These are phyloP conservation scores for Phytophthora gonapodyides DNA, from an alignment of 352 stramenopile genomes.

Conservation along the genomic window DNA sequence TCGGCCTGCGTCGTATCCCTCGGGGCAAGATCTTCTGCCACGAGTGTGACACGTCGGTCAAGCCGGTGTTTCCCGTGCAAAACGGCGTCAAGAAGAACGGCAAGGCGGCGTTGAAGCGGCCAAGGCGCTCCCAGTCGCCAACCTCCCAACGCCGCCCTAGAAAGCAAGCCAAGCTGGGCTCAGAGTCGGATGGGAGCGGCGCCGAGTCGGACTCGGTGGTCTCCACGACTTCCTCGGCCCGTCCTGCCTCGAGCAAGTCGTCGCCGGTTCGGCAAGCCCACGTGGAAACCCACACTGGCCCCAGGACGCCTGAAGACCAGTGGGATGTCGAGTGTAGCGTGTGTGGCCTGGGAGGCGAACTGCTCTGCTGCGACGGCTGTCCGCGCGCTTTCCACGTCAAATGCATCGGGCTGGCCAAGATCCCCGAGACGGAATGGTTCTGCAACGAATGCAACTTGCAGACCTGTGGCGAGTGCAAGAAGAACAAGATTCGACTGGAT, in stretches of 20 bases:
- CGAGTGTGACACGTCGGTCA: constrained; percentile 71
- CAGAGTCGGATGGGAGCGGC: constrained; percentile 30
- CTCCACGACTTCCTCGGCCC: constrained; percentile 28
- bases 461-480: constrained; percentile 80
- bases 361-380: constrained; percentile 93
- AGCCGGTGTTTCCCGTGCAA: constrained; percentile 54
- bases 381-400: constrained; percentile 91
- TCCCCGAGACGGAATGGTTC: constrained; percentile 88
- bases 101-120: constrained; percentile 25
- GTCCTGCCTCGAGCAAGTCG: constrained; percentile 23
- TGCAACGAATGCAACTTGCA: constrained; percentile 88
- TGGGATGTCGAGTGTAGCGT: constrained; percentile 91
- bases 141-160: constrained; percentile 18
- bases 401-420: constrained; percentile 72
- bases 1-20: constrained; percentile 76
- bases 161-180: constrained; percentile 33
- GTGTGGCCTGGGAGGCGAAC: constrained; percentile 81
- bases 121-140: constrained; percentile 30
- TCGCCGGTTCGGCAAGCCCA: constrained; percentile 28
- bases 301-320: constrained; percentile 63
- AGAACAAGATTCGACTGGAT: constrained; percentile 89
- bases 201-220: constrained; percentile 28
- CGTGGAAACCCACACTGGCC: constrained; percentile 30
- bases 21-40: constrained; percentile 88
- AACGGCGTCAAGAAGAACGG: constrained; percentile 27